Conservation (phyloP, 2,329 filamentous ascomycete genomes). For the Pleomassaria siparia region DNA sequence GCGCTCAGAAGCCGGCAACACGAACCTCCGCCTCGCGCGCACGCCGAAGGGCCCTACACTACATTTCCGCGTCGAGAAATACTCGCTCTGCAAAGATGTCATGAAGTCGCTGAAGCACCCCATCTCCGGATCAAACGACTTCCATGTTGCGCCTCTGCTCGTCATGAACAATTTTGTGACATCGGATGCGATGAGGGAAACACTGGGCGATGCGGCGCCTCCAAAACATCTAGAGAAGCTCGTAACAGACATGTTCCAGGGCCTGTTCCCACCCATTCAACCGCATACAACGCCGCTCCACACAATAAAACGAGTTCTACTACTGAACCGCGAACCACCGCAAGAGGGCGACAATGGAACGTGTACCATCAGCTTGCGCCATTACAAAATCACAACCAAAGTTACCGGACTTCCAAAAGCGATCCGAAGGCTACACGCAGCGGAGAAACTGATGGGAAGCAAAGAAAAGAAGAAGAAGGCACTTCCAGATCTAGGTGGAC, state of each 20-base stretch:
- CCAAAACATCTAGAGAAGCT: constrained; percentile 93
- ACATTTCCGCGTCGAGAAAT: constrained; percentile 92
- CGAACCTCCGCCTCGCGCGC: constrained; percentile 83
- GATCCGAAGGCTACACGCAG: constrained; percentile 79
- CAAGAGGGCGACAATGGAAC: constrained; percentile 46
- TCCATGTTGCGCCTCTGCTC: constrained; percentile 79
- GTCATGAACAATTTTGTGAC: constrained; percentile 98
- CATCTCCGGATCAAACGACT: constrained; percentile 76
- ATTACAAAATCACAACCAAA: constrained; percentile 94
- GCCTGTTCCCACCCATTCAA: constrained; percentile 92
- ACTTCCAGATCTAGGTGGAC: constrained; percentile 84
- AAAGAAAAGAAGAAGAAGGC: constrained; percentile 61
- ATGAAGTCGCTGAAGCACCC: constrained; percentile 81
- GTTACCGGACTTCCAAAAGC: constrained; percentile 81
- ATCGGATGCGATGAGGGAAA: constrained; percentile 48
- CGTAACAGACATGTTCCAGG: constrained; percentile 92
- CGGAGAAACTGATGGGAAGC: constrained; percentile 72
- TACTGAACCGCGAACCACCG: constrained; percentile 76
- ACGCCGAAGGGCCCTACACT: constrained; percentile 90
- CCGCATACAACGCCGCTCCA: constrained; percentile 86
- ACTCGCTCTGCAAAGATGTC: constrained; percentile 91
- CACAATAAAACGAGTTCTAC: constrained; percentile 87
- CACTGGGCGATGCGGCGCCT: constrained; percentile 59
- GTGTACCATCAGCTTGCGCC: constrained; percentile 83
- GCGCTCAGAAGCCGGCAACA: constrained; percentile 84